A percentile compares a stretch with the other conserved stretches of the same genome.
These are phyloP conservation scores for Alectoria sarmentosa DNA, from an alignment of 495 filamentous ascomycete genomes.

Conservation along the genomic window DNA sequence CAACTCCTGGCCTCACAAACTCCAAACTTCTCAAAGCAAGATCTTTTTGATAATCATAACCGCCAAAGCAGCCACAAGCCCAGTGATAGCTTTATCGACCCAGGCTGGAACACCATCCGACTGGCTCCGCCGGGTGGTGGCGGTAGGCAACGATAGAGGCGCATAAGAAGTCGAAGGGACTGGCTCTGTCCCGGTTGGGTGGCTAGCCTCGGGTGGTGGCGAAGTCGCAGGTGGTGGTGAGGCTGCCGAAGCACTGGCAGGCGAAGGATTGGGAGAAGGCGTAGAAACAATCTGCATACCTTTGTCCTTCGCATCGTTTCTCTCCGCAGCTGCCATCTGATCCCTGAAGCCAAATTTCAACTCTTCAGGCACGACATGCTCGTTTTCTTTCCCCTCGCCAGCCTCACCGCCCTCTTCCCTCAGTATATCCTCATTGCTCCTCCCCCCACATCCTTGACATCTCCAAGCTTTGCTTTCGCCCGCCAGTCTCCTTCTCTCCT, in stretches of 20 bases:
- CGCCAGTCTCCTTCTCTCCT: constrained; percentile 58
- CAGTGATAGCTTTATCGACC: constrained; percentile 52
- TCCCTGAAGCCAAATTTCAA: constrained; percentile 42
- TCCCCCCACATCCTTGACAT: constrained; percentile 57
- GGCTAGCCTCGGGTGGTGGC: constrained; percentile 1
- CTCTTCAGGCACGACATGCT: constrained; percentile 40
- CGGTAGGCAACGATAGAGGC: constrained; percentile 7
- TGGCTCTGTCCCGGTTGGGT: constrained; percentile 8
- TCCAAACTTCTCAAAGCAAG: constrained; percentile 10
- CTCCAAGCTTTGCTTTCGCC: constrained; percentile 51
- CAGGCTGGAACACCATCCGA: constrained; percentile 37
- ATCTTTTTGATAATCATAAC: constrained; percentile 39
- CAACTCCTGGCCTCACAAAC: not conserved
- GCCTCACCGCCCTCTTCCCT: constrained; percentile 44
- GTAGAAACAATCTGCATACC: not conserved
- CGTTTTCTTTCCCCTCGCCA: constrained; percentile 30
- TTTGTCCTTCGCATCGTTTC: constrained; percentile 31
- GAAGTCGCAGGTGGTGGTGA: constrained; percentile 18
- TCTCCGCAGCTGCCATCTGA: constrained; percentile 30
- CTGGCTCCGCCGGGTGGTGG: not conserved
- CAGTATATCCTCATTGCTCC: constrained; percentile 66
- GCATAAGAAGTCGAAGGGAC: not conserved
- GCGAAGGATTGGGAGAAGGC: not conserved
- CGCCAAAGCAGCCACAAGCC: constrained; percentile 41
- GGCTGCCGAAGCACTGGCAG: constrained; percentile 9